Base-by-base conservation (phyloP, 2,329 filamentous ascomycete genomes). In the Zymoseptoria ardabiliae region DNA sequence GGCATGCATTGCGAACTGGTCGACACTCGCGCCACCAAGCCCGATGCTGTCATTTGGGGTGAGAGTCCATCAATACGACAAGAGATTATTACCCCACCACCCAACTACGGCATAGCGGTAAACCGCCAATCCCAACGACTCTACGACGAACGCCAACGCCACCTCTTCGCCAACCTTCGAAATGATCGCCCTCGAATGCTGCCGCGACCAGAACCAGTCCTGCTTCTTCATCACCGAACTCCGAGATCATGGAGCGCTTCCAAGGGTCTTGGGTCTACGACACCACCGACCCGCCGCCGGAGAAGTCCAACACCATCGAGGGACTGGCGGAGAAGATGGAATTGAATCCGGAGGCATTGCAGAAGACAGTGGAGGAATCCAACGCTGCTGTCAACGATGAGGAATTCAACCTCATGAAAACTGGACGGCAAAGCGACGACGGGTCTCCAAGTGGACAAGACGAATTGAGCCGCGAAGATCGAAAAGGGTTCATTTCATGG, bases 61-160 rank as follows among this genome's bases (percentile, higher is more conserved):
- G n/a, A n/a, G n/a, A n/a, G n/a, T n/a, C n/a, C n/a, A n/a, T n/a
- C n/a, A n/a, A n/a, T n/a, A n/a, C n/a, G n/a, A n/a, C n/a, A n/a
- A n/a, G n/a, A n/a, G n/a, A n/a, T n/a, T n/a, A n/a, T n/a, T n/a
- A n/a, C n/a, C n/a, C n/a, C n/a, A n/a, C n/a, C n/a, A n/a, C n/a
- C n/a, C n/a, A 65, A 75, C 63, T 77, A 77, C 60, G 74, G 74
- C n/a, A 76, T 77, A 56, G 73, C 77, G 0, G 74, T 78, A 35
- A 76, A 77, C 63, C 65, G 72, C 22, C 62, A 75, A 9, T 75
- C 69, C 63, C 69, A 76, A 53, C 71, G 93, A 2, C 97, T 97
- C 76, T 97, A 97, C 77, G 92, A 97, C 70, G 93, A 97, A 74
- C 97, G 93, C 81, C 96, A 97, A 78, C 84, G 93, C 67, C 84